These are phyloP conservation scores for Gastrolobium villosum DNA, from an alignment of 306 rosid species.

Conservation along the genomic window DNA sequence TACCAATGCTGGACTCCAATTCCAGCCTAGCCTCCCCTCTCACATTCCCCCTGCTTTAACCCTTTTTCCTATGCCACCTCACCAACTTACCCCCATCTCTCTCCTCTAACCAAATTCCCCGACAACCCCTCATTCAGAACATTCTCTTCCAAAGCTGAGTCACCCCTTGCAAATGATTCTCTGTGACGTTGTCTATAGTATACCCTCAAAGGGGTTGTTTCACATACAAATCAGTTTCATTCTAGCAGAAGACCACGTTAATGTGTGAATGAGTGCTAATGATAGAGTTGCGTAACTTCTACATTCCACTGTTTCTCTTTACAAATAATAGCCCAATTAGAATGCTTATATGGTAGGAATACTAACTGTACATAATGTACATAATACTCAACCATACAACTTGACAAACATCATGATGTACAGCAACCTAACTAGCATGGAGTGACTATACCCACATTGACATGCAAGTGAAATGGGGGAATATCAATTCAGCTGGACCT, in stretches of 20 bases:
- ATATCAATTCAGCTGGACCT: conserved; percentile 42
- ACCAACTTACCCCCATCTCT: no score
- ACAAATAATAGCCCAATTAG: conserved; percentile 24
- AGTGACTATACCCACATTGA: conserved; percentile 36
- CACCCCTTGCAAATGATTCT: no score
- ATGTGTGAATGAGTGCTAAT: background rate
- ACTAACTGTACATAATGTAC: conserved; percentile 70
- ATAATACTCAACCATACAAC: conserved; percentile 56
- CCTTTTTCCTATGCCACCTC: no score
- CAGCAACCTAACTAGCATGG: conserved; percentile 48
- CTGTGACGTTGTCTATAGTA: no score
- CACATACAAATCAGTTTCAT: background rate
- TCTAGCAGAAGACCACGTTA: background rate
- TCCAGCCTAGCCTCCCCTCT: no score
- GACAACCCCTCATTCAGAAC: no score
- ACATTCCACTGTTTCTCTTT: conserved; percentile 32
- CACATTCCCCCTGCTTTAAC: no score
- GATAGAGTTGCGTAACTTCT: background rate
- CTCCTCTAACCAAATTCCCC: no score
- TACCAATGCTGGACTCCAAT: no score
- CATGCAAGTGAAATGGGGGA: conserved; percentile 35
- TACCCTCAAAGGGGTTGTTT: no score
- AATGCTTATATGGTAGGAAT: conserved; percentile 42
- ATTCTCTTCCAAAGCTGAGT: no score
- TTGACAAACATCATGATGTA: conserved; percentile 54